Evolutionary conservation across 1,284 basidiomycete genomes (phyloP).

Genomic region (Fistulina hepatica): DNA sequence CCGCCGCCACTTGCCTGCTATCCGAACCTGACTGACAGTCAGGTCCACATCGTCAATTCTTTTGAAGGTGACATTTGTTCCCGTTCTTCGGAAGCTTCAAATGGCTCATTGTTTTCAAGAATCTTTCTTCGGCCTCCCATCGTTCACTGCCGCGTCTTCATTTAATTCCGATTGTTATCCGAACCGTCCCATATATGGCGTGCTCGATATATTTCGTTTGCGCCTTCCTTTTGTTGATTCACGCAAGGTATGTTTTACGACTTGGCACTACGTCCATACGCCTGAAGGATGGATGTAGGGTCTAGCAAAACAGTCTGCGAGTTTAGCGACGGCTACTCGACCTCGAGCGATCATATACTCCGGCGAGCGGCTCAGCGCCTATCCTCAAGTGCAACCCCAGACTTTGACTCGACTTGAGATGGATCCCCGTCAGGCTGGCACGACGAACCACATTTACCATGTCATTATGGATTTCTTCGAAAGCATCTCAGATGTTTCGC

Average conservation of each 20-base stretch:
- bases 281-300: too few relatives aligned
- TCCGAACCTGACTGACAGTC: conserved; percentile 32
- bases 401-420: conserved; percentile 24
- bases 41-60: conserved; percentile 31
- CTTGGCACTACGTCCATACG: too few relatives aligned
- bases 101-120: conserved; percentile 38
- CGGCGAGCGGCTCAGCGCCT: conserved; percentile 38
- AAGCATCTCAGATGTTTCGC: conserved; percentile 35
- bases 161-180: conserved; percentile 43
- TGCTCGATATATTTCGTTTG: conserved; percentile 42
- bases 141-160: conserved; percentile 19
- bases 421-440: conserved; percentile 46
- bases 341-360: conserved; percentile 40
- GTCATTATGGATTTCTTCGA: conserved; percentile 47
- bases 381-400: conserved; percentile 25
- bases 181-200: conserved; percentile 49
- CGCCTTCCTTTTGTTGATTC: conserved; percentile 45
- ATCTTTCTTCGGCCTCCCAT: conserved; percentile 37
- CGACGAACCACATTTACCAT: conserved; percentile 40
- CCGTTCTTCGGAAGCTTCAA: too few relatives aligned
- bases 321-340: conserved; percentile 30
- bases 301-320: too few relatives aligned
- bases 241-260: too few relatives aligned
- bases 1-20: conserved; percentile 53
- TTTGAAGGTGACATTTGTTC: too few relatives aligned